phyloP scores from a whole-genome alignment of 2,329 filamentous ascomycete genomes.

The Trichoderma hamatum region DNA sequence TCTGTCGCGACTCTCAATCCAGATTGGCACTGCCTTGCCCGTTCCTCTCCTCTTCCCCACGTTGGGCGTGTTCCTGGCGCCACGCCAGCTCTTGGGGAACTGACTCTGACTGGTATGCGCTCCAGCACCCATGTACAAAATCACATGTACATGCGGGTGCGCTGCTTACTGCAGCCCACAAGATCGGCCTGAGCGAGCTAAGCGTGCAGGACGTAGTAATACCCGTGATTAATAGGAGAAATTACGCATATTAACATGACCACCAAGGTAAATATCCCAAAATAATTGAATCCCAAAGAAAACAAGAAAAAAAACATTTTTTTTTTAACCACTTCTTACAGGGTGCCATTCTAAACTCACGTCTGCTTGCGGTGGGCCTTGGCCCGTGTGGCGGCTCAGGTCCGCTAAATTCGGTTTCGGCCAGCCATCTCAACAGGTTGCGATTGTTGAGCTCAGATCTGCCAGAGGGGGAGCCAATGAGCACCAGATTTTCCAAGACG shows the following conservation, averaged over 20 bases:
- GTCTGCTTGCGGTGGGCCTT: background rate
- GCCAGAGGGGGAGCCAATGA: background rate
- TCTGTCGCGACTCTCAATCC: too few relatives aligned
- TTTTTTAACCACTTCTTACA: background rate
- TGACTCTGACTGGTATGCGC: background rate
- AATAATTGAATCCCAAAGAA: background rate
- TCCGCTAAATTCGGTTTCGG: background rate
- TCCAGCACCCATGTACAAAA: background rate
- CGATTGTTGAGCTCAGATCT: constrained; percentile 1
- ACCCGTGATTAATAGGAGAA: background rate
- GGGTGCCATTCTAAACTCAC: background rate
- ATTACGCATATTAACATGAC: background rate
- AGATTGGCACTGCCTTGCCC: background rate
- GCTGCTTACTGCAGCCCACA: background rate
- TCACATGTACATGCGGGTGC: background rate
- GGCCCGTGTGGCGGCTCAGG: background rate
- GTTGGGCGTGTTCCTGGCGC: background rate
- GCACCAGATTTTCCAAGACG: background rate
- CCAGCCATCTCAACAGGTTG: background rate
- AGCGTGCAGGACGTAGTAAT: background rate
- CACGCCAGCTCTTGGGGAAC: background rate
- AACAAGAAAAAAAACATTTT: background rate
- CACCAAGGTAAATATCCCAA: background rate
- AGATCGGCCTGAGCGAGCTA: background rate
- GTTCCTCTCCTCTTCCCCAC: background rate